Evolutionary conservation across 169 alveolate species (phyloP).

Genomic region (Plasmodium yoelii): DNA sequence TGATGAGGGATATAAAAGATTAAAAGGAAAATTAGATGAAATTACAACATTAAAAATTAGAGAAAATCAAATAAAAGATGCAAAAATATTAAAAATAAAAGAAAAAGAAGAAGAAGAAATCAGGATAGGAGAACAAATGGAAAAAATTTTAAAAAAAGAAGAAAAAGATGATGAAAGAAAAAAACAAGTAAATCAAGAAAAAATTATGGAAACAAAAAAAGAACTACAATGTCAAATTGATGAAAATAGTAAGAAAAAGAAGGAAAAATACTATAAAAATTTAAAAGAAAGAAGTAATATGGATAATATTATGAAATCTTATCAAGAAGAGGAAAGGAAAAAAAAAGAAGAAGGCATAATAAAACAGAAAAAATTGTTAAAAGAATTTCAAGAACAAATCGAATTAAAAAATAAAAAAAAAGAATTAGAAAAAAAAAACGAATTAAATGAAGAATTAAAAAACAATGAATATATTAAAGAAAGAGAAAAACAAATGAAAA

Average conservation of each 20-base stretch:
- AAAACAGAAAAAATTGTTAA: conserved; percentile 63
- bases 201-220: conserved; percentile 64
- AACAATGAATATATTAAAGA: conserved; percentile 66
- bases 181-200: conserved; percentile 39
- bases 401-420: conserved; percentile 69
- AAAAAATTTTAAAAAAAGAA: conserved; percentile 48
- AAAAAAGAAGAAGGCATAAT: conserved; percentile 59
- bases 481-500: conserved; percentile 60
- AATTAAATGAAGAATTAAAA: conserved; percentile 61
- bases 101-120: conserved; percentile 24
- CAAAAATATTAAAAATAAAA: conserved; percentile 27
- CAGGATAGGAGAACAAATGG: conserved; percentile 36
- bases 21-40: conserved; percentile 64
- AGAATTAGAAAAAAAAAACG: conserved; percentile 51
- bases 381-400: conserved; percentile 73
- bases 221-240: conserved; percentile 68
- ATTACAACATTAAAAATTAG: conserved; percentile 48
- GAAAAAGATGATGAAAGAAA: conserved; percentile 35
- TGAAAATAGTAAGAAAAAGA: conserved; percentile 59
- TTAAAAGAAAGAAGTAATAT: conserved; percentile 42
- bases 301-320: conserved; percentile 41
- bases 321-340: conserved; percentile 61
- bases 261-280: conserved; percentile 20
- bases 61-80: conserved; percentile 72
- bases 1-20: conserved; percentile 60